Percentiles rank a stretch among this genome's conserved stretches.
phyloP scores from a whole-genome alignment of 805 yeast species.

The Kuraishia molischiana region DNA sequence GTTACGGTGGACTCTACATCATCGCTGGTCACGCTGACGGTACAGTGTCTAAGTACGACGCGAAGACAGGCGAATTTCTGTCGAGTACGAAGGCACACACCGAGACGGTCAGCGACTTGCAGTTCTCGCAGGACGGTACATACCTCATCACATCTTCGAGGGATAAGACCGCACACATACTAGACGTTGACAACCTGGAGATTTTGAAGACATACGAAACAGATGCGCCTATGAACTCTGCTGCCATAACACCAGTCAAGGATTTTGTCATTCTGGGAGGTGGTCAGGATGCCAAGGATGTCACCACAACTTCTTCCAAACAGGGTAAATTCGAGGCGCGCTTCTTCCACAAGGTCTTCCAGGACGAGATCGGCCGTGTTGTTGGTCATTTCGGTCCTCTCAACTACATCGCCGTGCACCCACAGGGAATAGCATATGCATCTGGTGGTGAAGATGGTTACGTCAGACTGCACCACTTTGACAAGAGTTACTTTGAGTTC shows the following conservation, averaged over 20 bases:
- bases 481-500: conserved; percentile 87
- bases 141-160: conserved; percentile 90
- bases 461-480: conserved; percentile 89
- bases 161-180: conserved; percentile 74
- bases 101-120: conserved; percentile 75
- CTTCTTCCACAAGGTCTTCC: conserved; percentile 89
- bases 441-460: conserved; percentile 99
- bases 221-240: conserved; percentile 92
- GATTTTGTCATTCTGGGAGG: conserved; percentile 93
- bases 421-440: conserved; percentile 88
- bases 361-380: conserved; percentile 94
- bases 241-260: conserved; percentile 87
- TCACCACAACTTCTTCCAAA: conserved; percentile 87
- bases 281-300: conserved; percentile 98
- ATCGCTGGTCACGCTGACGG: conserved; percentile 90
- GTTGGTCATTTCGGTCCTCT: conserved; percentile 99
- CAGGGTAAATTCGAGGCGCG: conserved; percentile 97
- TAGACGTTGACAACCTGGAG: conserved; percentile 69
- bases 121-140: conserved; percentile 76
- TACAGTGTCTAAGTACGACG: conserved; percentile 67
- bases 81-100: conserved; percentile 61
- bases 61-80: conserved; percentile 62
- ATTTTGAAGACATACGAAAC: conserved; percentile 68
- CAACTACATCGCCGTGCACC: conserved; percentile 88
- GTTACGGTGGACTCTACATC: conserved; percentile 62